A percentile compares a stretch with the other conserved stretches of the same genome.
These are phyloP conservation scores for Knufia petricola DNA, from an alignment of 2,329 filamentous ascomycete species.

Conservation along the genomic window DNA sequence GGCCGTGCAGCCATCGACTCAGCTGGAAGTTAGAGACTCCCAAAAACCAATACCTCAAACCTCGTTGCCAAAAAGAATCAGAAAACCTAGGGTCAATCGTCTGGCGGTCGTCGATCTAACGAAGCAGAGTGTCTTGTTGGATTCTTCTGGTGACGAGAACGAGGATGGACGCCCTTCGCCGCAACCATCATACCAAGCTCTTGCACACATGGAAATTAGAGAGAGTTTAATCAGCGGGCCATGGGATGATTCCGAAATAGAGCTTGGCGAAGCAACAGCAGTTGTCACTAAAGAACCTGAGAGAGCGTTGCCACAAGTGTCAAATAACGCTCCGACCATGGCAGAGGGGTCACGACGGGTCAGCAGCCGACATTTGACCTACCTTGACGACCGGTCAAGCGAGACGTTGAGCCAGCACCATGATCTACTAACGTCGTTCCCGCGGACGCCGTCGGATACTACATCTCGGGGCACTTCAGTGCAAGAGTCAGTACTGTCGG, in stretches of 20 bases:
- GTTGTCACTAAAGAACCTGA: conserved; percentile 24
- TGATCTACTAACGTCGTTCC: conserved; percentile 16
- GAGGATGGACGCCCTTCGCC: conserved; percentile 23
- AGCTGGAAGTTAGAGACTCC: neutral
- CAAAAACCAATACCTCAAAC: neutral
- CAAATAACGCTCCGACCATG: neutral
- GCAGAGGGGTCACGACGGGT: neutral
- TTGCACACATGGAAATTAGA: conserved; percentile 20
- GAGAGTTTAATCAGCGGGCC: conserved; percentile 33
- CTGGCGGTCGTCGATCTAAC: conserved; percentile 31
- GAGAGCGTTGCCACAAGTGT: neutral
- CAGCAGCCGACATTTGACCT: conserved; percentile 8
- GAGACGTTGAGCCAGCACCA: conserved; percentile 9
- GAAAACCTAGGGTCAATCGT: conserved; percentile 14
- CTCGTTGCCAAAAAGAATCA: neutral
- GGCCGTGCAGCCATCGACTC: neutral
- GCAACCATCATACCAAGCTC: conserved; percentile 6
- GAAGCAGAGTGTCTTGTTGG: conserved; percentile 39
- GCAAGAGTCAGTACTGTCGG: conserved; percentile 15
- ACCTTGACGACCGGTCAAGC: conserved; percentile 16
- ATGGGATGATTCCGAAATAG: conserved; percentile 30
- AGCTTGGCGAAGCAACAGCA: conserved; percentile 34
- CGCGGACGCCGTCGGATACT: conserved; percentile 6
- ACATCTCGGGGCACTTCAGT: conserved; percentile 13
- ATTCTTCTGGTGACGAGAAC: conserved; percentile 40